Conservation (phyloP, 495 filamentous ascomycete genomes). For the Penicillium steckii region DNA sequence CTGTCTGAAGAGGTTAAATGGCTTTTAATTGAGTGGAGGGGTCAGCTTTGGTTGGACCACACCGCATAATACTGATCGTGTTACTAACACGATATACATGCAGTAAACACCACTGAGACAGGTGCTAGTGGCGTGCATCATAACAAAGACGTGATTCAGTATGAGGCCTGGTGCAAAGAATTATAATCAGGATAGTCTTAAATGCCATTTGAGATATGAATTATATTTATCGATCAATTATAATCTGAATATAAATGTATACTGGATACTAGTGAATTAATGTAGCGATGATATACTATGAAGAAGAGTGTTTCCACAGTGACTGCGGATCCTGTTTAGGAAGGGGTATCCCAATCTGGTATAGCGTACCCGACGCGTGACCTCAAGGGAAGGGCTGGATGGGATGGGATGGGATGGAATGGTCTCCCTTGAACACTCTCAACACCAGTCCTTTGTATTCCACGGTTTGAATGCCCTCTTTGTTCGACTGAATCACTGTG, state of each 20-base stretch:
- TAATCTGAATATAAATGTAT: no score
- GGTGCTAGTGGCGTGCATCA: background rate
- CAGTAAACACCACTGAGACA: conserved; percentile 21
- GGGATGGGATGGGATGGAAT: conserved; percentile 25
- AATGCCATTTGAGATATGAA: no score
- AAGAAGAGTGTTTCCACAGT: background rate
- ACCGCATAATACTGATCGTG: background rate
- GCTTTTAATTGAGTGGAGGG: no score
- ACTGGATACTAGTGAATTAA: no score
- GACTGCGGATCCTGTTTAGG: background rate
- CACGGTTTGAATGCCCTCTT: no score
- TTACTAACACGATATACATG: background rate
- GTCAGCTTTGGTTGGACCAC: background rate
- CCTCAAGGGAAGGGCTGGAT: conserved; percentile 22
- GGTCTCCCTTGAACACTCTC: conserved; percentile 31
- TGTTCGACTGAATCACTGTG: conserved; percentile 17
- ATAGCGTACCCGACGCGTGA: conserved; percentile 49
- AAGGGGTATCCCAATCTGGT: conserved; percentile 18
- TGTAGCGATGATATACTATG: no score
- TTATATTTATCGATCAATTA: no score
- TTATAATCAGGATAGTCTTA: no score
- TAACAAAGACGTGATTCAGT: conserved; percentile 5
- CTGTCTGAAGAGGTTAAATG: background rate
- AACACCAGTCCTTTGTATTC: conserved; percentile 19
- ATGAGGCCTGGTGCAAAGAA: background rate